Evolutionary conservation across 2,329 filamentous ascomycete genomes (phyloP), one percentile per base, ranked within the genome.

Genomic region (Sclerotinia borealis): DNA sequence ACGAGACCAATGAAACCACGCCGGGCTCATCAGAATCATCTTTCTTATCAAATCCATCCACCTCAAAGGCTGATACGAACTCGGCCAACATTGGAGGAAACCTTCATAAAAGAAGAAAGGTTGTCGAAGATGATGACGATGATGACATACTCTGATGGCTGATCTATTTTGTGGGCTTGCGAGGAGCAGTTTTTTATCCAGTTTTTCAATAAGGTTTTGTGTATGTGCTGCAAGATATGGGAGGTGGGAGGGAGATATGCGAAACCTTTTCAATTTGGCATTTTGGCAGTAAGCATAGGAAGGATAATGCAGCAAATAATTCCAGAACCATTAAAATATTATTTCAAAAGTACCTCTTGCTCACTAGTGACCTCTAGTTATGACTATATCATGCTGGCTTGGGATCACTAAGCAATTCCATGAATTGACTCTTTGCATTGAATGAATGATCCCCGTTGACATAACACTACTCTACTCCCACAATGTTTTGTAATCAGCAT

Each of bases 51-150:
- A 17, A 1, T 17, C n/a, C 41, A 45, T 39, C 17, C 37, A 7
- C 17, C 36, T 11, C 9, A 3, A 27, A 10, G 4, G 4, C 8
- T 19, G 3, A 25, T 5, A 27, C 51, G 19, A 4, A 10, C 36
- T 41, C 3, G 0, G 39, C 1, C 1, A 0, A 19, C 27, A 1
- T 15, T 0, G 3, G 19, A 17, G 0, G 8, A 9, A 36, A 11
- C 7, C 19, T 17, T 41, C 36, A 25, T 19, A 55, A 55, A 10
- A 41, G 25, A 27, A 55, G 51, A 22, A 55, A n/a, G 6, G 3
- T 55, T 13, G 25, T 17, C 25, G 10, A 41, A 5, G 36, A 41
- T 2, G 22, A 27, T 19, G 36, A 11, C 29, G 22, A 29, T 9
- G n/a, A 39, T 27, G 34, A 37, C 1, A 25, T 17, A 5, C 22